These are phyloP conservation scores for Gracilaria gracilis DNA, from an alignment of 23 red algal genomes.

Conservation along the genomic window DNA sequence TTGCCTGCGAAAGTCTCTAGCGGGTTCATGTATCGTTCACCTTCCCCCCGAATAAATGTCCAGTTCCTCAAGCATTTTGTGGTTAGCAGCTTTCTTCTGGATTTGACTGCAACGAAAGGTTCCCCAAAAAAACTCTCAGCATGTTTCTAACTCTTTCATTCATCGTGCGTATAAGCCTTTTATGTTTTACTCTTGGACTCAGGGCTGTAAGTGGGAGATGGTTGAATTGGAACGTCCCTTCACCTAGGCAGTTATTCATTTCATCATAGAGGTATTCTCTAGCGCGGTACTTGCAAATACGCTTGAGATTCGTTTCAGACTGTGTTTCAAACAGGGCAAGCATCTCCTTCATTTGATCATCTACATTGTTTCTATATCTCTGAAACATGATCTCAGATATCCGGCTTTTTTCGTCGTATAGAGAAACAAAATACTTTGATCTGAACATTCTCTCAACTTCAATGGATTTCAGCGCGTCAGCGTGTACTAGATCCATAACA, in stretches of 20 bases:
- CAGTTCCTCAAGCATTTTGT: not conserved
- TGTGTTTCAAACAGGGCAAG: not conserved
- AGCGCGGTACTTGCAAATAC: not conserved
- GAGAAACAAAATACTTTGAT: not conserved
- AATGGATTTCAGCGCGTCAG: not conserved
- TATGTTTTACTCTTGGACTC: conserved; percentile 21
- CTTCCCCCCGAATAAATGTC: not conserved
- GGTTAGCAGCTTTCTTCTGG: not conserved
- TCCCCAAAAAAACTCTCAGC: not conserved
- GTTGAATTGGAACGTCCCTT: not conserved
- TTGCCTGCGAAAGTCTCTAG: too few species aligned
- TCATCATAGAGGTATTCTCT: not conserved
- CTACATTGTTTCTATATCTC: too few species aligned
- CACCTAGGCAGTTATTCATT: not conserved
- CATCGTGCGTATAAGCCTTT: not conserved
- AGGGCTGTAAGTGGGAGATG: not conserved
- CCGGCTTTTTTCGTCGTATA: too few species aligned
- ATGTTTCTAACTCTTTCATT: not conserved
- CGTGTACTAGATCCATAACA: not conserved
- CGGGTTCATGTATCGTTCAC: too few species aligned
- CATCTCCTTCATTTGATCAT: too few species aligned
- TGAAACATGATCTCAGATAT: too few species aligned
- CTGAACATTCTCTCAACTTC: not conserved
- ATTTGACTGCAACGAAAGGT: too few species aligned
- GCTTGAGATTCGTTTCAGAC: not conserved